Conservation (phyloP, 1,284 basidiomycete genomes). For the Stereum hirsutum region DNA sequence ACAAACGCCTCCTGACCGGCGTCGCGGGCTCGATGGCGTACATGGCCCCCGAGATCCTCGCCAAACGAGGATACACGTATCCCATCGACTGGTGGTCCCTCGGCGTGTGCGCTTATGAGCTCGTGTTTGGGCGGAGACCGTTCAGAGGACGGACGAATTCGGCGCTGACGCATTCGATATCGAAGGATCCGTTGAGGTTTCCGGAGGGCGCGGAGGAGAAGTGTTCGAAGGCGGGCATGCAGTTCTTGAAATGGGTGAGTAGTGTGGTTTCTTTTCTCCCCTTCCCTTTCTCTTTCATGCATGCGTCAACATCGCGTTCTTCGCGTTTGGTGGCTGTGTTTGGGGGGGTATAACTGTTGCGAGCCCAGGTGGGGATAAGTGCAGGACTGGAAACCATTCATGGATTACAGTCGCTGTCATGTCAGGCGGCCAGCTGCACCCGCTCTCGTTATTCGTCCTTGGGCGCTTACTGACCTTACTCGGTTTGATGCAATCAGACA, state of each 20-base stretch:
- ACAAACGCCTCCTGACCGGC: constrained; percentile 77
- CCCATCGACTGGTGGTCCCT: constrained; percentile 97
- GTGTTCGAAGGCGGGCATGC: constrained; percentile 58
- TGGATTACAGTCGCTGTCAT: no score
- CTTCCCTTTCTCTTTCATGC: neutral
- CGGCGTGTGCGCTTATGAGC: constrained; percentile 87
- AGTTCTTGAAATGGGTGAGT: constrained; percentile 60
- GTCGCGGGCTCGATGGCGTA: constrained; percentile 99
- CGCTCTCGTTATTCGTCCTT: no score
- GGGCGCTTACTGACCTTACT: no score
- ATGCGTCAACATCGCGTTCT: no score
- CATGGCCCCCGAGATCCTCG: constrained; percentile 94
- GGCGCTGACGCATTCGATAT: constrained; percentile 83
- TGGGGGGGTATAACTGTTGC: no score
- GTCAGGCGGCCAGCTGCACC: no score
- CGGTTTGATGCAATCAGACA: no score
- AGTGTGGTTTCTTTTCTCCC: neutral
- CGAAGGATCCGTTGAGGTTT: constrained; percentile 67
- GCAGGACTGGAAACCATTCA: no score
- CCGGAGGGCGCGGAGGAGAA: constrained; percentile 70
- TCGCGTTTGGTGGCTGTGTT: no score
- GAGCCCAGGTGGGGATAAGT: no score
- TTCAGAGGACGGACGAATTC: constrained; percentile 90
- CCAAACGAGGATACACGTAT: constrained; percentile 79
- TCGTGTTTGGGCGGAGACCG: constrained; percentile 85